A percentile compares a stretch with the other conserved stretches of the same genome.
phyloP scores from a whole-genome alignment of 768 basidiomycete genomes.

The Xerocomellus amylosporus region DNA sequence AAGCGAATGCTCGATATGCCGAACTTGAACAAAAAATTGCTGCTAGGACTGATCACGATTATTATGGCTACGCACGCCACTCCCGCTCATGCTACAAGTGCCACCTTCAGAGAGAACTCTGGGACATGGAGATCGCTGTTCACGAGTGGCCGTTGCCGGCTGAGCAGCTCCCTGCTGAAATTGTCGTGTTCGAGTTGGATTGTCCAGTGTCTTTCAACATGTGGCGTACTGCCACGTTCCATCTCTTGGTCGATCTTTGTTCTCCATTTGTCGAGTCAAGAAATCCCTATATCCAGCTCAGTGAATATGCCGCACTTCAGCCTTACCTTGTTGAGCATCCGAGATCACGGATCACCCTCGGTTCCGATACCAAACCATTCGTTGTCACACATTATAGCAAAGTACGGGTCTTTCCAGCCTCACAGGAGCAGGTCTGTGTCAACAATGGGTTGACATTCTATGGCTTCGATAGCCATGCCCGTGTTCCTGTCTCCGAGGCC shows the following conservation, averaged over 20 bases:
- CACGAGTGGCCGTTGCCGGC: constrained; percentile 50
- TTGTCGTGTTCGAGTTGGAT: constrained; percentile 41
- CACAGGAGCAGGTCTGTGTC: constrained; percentile 21
- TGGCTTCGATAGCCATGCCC: constrained; percentile 26
- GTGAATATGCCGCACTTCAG: constrained; percentile 5
- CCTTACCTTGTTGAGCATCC: constrained; percentile 14
- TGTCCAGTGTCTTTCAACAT: constrained; percentile 39
- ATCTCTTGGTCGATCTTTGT: constrained; percentile 38
- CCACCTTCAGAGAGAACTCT: constrained; percentile 15
- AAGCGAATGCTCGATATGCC: constrained; percentile 20
- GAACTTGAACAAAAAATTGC: constrained; percentile 12
- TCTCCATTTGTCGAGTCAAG: constrained; percentile 4
- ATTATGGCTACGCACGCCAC: background rate
- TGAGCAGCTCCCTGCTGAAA: constrained; percentile 18
- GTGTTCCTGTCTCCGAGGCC: constrained; percentile 14
- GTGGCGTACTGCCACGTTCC: constrained; percentile 44
- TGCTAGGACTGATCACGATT: constrained; percentile 1
- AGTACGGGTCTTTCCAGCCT: constrained; percentile 8
- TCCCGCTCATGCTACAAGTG: constrained; percentile 31
- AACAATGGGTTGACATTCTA: constrained; percentile 35
- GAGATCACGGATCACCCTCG: constrained; percentile 21
- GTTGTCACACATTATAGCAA: constrained; percentile 12
- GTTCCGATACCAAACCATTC: constrained; percentile 22
- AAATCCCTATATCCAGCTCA: constrained; percentile 13
- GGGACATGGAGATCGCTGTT: constrained; percentile 31